Conservation (phyloP, 495 filamentous ascomycete species). For the Elaphomyces granulatus region DNA sequence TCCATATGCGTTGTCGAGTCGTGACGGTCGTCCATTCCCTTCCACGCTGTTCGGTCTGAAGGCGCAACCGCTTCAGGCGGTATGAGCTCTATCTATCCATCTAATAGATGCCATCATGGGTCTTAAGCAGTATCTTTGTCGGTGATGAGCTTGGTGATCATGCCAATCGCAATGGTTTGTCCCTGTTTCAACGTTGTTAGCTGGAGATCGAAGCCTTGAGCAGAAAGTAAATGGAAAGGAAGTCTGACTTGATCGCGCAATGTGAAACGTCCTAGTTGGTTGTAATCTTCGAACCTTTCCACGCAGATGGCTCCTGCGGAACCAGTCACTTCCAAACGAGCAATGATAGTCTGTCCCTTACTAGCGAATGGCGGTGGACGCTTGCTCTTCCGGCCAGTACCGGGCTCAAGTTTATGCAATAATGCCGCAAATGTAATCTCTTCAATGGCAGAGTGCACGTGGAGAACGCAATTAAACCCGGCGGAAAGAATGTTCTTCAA, state of each 20-base stretch:
- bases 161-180: slow-evolving; percentile 94
- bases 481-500: slow-evolving; percentile 83
- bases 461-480: slow-evolving; percentile 85
- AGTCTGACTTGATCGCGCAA: slow-evolving; percentile 72
- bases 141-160: slow-evolving; percentile 73
- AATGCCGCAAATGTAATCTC: slow-evolving; percentile 80
- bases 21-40: too few relatives aligned
- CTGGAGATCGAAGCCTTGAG: too few relatives aligned
- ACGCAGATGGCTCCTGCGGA: slow-evolving; percentile 80
- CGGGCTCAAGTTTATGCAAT: slow-evolving; percentile 91
- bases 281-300: slow-evolving; percentile 85
- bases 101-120: slow-evolving; percentile 1
- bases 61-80: too few relatives aligned
- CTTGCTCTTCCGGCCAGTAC: slow-evolving; percentile 89
- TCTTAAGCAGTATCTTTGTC: slow-evolving; percentile 13
- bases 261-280: slow-evolving; percentile 89
- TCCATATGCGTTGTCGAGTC: too few relatives aligned
- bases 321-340: slow-evolving; percentile 70
- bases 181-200: too few relatives aligned
- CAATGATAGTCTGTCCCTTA: slow-evolving; percentile 88
- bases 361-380: slow-evolving; percentile 80
- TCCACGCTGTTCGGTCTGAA: too few relatives aligned
- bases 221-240: not conserved
- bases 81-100: too few relatives aligned
- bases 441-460: slow-evolving; percentile 84